phyloP scores from a whole-genome alignment of 164 flowering plant genomes.

The Malania oleifera region DNA sequence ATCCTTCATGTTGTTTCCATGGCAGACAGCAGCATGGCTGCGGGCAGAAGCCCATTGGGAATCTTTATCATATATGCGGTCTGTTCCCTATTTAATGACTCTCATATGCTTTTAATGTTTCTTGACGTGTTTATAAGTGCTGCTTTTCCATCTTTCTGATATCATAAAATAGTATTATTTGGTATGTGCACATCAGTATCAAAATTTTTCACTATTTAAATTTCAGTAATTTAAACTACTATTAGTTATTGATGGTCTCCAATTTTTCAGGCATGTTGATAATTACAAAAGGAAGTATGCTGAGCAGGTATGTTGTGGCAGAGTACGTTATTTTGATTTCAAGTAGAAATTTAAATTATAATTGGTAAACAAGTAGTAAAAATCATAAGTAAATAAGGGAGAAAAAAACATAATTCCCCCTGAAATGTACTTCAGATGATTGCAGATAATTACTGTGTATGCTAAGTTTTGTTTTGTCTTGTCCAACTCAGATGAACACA shows the following conservation, averaged over 20 bases:
- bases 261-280: constrained; percentile 47
- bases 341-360: too few relatives aligned
- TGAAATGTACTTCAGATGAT: too few relatives aligned
- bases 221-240: neutral
- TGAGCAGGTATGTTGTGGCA: constrained; percentile 36
- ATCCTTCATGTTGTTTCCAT: constrained; percentile 10
- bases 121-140: too few relatives aligned
- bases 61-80: constrained; percentile 51
- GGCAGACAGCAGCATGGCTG: constrained; percentile 75
- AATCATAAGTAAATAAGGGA: too few relatives aligned
- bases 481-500: too few relatives aligned
- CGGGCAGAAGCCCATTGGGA: constrained; percentile 74
- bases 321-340: too few relatives aligned
- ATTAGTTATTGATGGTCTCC: constrained; percentile 1
- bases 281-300: constrained; percentile 57
- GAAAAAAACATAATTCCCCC: too few relatives aligned
- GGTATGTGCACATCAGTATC: neutral
- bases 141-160: neutral
- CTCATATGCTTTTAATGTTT: too few relatives aligned
- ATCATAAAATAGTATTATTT: neutral
- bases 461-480: too few relatives aligned
- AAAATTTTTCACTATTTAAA: too few relatives aligned
- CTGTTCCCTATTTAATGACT: constrained; percentile 6
- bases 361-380: too few relatives aligned
- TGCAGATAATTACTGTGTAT: too few relatives aligned